A percentile compares a stretch with the other conserved stretches of the same genome.
Evolutionary conservation across 208 protist species (phyloP).

Genomic region (Trypanosoma avium): DNA sequence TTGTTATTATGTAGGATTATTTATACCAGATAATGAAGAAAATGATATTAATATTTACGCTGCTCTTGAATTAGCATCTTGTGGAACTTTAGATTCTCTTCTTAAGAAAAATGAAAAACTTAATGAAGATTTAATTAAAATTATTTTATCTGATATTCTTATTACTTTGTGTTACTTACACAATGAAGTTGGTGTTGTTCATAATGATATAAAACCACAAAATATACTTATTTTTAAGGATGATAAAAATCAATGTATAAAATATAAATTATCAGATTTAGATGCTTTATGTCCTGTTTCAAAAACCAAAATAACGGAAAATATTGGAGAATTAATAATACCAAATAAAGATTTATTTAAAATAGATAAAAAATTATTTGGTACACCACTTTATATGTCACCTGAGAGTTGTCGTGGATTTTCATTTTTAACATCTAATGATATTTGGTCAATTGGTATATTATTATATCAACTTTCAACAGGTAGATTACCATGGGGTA

Average conservation of each 20-base stretch:
- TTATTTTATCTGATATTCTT: constrained; percentile 46
- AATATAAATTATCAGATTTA: constrained; percentile 71
- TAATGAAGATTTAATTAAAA: constrained; percentile 25
- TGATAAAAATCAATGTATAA: constrained; percentile 1
- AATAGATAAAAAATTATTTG: constrained; percentile 9
- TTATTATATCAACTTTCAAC: constrained; percentile 72
- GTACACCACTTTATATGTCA: constrained; percentile 77
- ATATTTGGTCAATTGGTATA: constrained; percentile 85
- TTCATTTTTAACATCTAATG: constrained; percentile 46
- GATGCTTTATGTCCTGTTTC: constrained; percentile 16
- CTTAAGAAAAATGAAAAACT: constrained; percentile 26
- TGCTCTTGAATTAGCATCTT: constrained; percentile 24
- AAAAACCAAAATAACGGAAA: background rate
- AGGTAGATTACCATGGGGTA: constrained; percentile 63
- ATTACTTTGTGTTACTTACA: constrained; percentile 57
- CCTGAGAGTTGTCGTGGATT: constrained; percentile 75
- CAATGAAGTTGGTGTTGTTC: constrained; percentile 38
- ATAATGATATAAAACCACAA: constrained; percentile 86
- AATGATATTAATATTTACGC: constrained; percentile 14
- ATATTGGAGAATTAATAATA: background rate
- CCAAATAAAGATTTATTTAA: constrained; percentile 7
- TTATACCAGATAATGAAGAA: background rate
- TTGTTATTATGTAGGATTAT: constrained; percentile 20
- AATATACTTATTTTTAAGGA: constrained; percentile 71
- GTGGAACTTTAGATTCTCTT: constrained; percentile 25